These are phyloP conservation scores for Hypoxylon intermedium DNA, from an alignment of 495 filamentous ascomycete genomes.

Conservation along the genomic window DNA sequence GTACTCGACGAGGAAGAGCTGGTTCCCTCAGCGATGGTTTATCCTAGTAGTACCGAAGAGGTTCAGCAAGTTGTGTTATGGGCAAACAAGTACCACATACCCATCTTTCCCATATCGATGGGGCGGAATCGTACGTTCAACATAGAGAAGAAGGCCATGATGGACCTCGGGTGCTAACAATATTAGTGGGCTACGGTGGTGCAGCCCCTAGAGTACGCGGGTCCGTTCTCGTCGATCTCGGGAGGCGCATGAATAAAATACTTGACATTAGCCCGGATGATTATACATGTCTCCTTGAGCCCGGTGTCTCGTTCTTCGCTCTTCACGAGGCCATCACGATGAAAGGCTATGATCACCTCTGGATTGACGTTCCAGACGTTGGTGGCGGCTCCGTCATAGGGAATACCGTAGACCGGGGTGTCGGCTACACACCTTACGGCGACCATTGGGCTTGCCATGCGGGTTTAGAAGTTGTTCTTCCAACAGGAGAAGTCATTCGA, in stretches of 20 bases:
- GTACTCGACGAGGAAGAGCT: slow-evolving; percentile 60
- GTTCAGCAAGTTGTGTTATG: slow-evolving; percentile 54
- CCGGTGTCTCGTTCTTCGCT: slow-evolving; percentile 58
- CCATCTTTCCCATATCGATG: slow-evolving; percentile 61
- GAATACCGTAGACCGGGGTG: slow-evolving; percentile 60
- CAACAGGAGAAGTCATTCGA: slow-evolving; percentile 59
- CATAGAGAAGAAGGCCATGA: background rate
- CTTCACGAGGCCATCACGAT: slow-evolving; percentile 54
- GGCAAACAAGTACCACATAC: slow-evolving; percentile 58
- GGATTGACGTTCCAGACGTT: slow-evolving; percentile 52
- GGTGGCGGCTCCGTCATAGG: slow-evolving; percentile 60
- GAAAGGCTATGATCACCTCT: slow-evolving; percentile 39
- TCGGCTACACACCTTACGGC: slow-evolving; percentile 58
- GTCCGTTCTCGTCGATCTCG: slow-evolving; percentile 60
- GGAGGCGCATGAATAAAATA: slow-evolving; percentile 60
- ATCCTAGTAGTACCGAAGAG: slow-evolving; percentile 53
- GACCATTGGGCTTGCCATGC: slow-evolving; percentile 51
- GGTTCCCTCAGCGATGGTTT: slow-evolving; percentile 59
- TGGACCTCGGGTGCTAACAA: slow-evolving; percentile 6
- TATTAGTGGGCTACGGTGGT: slow-evolving; percentile 59
- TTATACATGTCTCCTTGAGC: slow-evolving; percentile 60
- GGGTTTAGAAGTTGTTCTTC: slow-evolving; percentile 61
- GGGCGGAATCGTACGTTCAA: slow-evolving; percentile 52
- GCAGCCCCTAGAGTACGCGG: slow-evolving; percentile 60
- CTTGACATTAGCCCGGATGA: slow-evolving; percentile 59